These are phyloP conservation scores for Pseudozyma thailandica DNA, from an alignment of 1,284 basidiomycete species.

Conservation along the genomic window DNA sequence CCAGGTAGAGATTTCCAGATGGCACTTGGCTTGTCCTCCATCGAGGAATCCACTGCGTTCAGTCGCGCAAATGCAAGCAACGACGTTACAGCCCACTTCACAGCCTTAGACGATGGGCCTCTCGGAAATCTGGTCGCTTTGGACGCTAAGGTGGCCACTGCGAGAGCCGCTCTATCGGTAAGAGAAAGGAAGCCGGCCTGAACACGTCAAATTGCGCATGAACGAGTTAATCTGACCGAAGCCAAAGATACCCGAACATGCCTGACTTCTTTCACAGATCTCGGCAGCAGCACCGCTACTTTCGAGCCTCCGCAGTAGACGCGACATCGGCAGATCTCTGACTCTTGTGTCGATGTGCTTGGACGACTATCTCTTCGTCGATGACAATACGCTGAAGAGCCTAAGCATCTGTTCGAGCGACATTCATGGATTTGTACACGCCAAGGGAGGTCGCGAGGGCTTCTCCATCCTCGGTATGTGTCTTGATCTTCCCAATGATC, in stretches of 20 bases:
- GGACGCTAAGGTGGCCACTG: constrained; percentile 27
- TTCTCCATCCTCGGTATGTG: constrained; percentile 38
- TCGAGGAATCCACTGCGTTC: constrained; percentile 18
- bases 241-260: not conserved
- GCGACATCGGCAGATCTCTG: constrained; percentile 21
- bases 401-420: constrained; percentile 40
- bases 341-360: constrained; percentile 23
- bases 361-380: constrained; percentile 33
- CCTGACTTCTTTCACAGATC: constrained; percentile 9
- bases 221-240: not conserved
- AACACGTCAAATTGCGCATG: not conserved
- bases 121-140: constrained; percentile 15
- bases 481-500: no score
- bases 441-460: constrained; percentile 28
- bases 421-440: constrained; percentile 36
- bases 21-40: constrained; percentile 23
- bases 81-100: not conserved
- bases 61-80: not conserved
- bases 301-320: constrained; percentile 20
- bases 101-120: constrained; percentile 1
- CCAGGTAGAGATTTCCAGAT: constrained; percentile 26
- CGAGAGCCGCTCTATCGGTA: constrained; percentile 34
- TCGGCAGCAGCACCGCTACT: constrained; percentile 27
- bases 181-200: not conserved
- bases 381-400: constrained; percentile 42